Evolutionary conservation across 805 yeast genomes (phyloP), one percentile per base, ranked within the genome.

Genomic region (Yamadazyma sp.): DNA sequence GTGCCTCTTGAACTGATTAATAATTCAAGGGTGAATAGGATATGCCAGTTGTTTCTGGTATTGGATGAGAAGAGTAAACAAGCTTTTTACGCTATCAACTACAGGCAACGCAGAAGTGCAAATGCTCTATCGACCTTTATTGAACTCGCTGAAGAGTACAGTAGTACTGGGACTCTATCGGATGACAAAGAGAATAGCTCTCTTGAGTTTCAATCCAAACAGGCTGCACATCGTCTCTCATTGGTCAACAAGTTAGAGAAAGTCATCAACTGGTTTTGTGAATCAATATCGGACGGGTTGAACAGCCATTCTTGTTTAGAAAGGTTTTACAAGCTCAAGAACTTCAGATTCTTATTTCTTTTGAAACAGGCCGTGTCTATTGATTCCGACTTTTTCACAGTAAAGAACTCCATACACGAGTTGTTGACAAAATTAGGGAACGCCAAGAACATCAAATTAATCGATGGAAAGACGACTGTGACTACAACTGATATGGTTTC

Each of bases 41-140:
- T 85, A 2, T 54, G 84, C 31, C 57, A 55, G 2, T 66, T 85
- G 1, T 60, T 77, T 35, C 48, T 62, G 1, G 60, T 56, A 23
- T 64, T 89, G 17, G 75, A 79, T 35, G 71, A 70, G 1, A 80
- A 78, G 45, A 74, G 90, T 0, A 69, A 70, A 44, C 67, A 75
- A 16, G 77, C 95, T 0, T 82, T 88, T 48, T 59, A 68, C 41
- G 91, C 95, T 0, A 75, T 86, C 24, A 72, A 77, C 35, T 75
- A 71, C 49, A 70, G 95, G 34, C 96, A 88, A 53, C 70, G 72
- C 33, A 82, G 81, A 46, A 56, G 77, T 18, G 62, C 84, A 2
- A 55, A 62, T 2, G 86, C 77, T 1, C 37, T 86, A 6, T 42
- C 47, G 1, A 75, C 75, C 40, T 70, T 74, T 37, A 40, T 83